Evolutionary conservation across 331 rosid species (phyloP).

Genomic region (Malus hybrid): DNA sequence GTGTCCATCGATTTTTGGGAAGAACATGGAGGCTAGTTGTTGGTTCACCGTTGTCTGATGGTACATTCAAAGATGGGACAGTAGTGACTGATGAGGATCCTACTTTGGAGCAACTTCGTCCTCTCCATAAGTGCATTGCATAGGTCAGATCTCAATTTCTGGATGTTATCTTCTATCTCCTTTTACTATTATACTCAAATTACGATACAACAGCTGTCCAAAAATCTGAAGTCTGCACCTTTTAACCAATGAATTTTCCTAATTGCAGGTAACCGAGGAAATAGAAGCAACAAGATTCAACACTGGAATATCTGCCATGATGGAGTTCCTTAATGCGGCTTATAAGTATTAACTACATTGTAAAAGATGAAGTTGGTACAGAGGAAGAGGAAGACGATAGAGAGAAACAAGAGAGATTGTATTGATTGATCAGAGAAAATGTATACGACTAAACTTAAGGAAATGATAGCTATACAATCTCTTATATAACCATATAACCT

Average conservation of each 20-base stretch:
- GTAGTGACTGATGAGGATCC: constrained; percentile 76
- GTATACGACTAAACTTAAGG: too few species aligned
- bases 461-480: too few species aligned
- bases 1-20: constrained; percentile 90
- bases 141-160: constrained; percentile 46
- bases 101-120: constrained; percentile 67
- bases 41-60: constrained; percentile 74
- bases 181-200: constrained; percentile 4
- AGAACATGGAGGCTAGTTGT: constrained; percentile 91
- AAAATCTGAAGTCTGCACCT: not conserved
- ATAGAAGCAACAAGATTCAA: constrained; percentile 87
- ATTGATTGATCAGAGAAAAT: too few species aligned
- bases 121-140: constrained; percentile 87
- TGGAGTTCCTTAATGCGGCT: constrained; percentile 91
- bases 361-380: too few species aligned
- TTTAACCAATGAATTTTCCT: constrained; percentile 20
- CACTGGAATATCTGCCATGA: constrained; percentile 97
- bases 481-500: too few species aligned
- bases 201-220: not conserved
- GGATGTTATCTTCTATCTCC: not conserved
- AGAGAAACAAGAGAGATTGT: too few species aligned
- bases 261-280: constrained; percentile 80
- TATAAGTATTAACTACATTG: constrained; percentile 30
- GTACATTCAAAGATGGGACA: constrained; percentile 69
- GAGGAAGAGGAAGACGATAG: too few species aligned